Base-by-base conservation (phyloP, 192 early-diverging fungal species). In the Podila verticillata region DNA sequence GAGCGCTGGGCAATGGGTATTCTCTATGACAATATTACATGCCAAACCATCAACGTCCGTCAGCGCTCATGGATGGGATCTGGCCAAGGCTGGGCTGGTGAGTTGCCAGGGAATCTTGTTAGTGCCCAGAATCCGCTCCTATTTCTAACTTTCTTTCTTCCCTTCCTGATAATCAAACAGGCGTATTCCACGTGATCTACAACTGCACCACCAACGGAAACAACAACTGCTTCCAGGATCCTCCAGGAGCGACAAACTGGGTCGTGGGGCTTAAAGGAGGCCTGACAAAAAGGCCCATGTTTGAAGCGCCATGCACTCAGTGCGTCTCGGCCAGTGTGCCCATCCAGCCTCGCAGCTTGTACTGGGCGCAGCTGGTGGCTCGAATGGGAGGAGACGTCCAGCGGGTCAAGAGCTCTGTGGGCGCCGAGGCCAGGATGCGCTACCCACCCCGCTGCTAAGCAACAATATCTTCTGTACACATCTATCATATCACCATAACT, bases 61-160 rank as follows among this genome's bases (percentile, higher is more conserved):
- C 68, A 78, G 35, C 68, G 75, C 6, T 30, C 60, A 35, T 78
- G 75, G 75, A 78, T 78, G 75, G 75, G 75, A 0, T 78, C 75
- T n/a, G 75, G 75, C n/a, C 75, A 78, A 71, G 75, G 75, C 2
- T 78, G 75, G 75, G 68, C 68, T 31, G 73, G 71, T 73, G 61
- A 73, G 47, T 17, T 0, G 5, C 5, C 12, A 44, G 7, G 17
- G 39, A 15, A 44, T 8, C 36, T 39, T 44, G 12, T 15, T 44
- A n/a, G n/a, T n/a, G n/a, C n/a, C n/a, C 31, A 9, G 13, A 28
- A 32, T 48, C 9, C 57, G 35, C 22, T n/a, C 9, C 15, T 34
- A 26, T 28, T 20, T 62, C 61, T 34, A 22, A 26, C 2, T 54
- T 24, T 54, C 24, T 54, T 54, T 54, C 8, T 54, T 22, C 17